A percentile compares a stretch with the other conserved stretches of the same genome.
phyloP scores from a whole-genome alignment of 164 flowering plant species.

The Saururus chinensis region DNA sequence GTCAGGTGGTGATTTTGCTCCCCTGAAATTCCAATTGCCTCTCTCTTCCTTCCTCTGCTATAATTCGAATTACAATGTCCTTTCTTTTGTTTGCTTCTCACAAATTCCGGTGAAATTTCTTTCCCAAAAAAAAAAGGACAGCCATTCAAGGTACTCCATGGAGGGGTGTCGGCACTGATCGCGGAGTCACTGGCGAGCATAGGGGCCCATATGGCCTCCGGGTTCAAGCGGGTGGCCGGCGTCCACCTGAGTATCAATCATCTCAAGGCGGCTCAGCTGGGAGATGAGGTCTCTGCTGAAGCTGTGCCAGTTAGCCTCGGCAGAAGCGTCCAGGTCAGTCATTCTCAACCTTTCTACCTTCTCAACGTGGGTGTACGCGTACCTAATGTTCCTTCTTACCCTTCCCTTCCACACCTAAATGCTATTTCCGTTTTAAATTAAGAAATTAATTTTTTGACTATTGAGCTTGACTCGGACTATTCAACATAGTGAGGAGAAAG shows the following conservation, averaged over 20 bases:
- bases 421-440: background rate
- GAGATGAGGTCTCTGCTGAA: constrained; percentile 57
- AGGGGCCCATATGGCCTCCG: constrained; percentile 84
- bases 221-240: constrained; percentile 70
- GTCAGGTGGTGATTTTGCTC: constrained; percentile 35
- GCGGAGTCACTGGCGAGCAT: constrained; percentile 80
- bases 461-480: too few species aligned
- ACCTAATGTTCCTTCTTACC: too few species aligned
- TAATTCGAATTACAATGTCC: too few species aligned
- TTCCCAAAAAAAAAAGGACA: background rate
- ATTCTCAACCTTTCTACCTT: background rate
- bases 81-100: too few species aligned
- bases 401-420: background rate
- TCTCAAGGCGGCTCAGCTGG: constrained; percentile 49
- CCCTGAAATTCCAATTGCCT: background rate
- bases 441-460: too few species aligned
- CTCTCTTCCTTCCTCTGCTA: too few species aligned
- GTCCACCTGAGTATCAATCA: constrained; percentile 82
- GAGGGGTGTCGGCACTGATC: constrained; percentile 83
- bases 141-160: constrained; percentile 86
- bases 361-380: too few species aligned
- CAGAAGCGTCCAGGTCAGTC: constrained; percentile 59
- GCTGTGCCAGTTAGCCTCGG: constrained; percentile 64
- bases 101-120: too few species aligned
- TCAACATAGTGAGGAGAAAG: too few species aligned